phyloP scores from a whole-genome alignment of 768 basidiomycete genomes.

The Epithele typhae region DNA sequence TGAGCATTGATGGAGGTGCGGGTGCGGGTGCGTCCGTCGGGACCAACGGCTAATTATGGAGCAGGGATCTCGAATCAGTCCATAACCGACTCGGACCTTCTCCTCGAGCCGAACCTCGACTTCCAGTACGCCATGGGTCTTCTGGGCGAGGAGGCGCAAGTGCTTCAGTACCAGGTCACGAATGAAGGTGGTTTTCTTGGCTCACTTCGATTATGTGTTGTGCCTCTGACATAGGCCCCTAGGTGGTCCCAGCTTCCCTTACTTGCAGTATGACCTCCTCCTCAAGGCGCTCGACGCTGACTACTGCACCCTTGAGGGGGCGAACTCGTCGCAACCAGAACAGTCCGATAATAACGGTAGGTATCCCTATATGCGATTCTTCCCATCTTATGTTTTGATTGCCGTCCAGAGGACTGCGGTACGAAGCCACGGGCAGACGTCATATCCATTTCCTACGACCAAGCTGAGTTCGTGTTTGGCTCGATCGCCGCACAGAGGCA shows the following conservation, averaged over 20 bases:
- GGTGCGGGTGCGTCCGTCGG: no score
- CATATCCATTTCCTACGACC: constrained; percentile 36
- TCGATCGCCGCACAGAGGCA: constrained; percentile 27
- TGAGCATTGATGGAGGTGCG: constrained; percentile 30
- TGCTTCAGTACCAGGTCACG: constrained; percentile 19
- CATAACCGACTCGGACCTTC: constrained; percentile 13
- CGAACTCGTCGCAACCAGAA: constrained; percentile 5
- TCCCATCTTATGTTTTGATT: no score
- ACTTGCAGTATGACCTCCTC: constrained; percentile 13
- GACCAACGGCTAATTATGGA: background rate
- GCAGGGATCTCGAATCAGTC: background rate
- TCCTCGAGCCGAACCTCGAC: constrained; percentile 57
- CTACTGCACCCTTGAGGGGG: constrained; percentile 33
- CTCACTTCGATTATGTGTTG: no score
- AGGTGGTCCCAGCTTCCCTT: no score
- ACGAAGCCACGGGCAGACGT: constrained; percentile 30
- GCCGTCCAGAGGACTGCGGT: constrained; percentile 26
- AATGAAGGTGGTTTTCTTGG: background rate
- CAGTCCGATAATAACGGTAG: no score
- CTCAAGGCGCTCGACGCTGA: constrained; percentile 41
- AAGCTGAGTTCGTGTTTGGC: constrained; percentile 22
- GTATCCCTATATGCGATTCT: no score
- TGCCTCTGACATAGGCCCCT: no score
- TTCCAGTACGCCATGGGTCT: constrained; percentile 41
- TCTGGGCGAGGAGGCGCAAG: constrained; percentile 15